Base-by-base conservation (phyloP, 495 filamentous ascomycete species). In the Lophiotrema nucula region DNA sequence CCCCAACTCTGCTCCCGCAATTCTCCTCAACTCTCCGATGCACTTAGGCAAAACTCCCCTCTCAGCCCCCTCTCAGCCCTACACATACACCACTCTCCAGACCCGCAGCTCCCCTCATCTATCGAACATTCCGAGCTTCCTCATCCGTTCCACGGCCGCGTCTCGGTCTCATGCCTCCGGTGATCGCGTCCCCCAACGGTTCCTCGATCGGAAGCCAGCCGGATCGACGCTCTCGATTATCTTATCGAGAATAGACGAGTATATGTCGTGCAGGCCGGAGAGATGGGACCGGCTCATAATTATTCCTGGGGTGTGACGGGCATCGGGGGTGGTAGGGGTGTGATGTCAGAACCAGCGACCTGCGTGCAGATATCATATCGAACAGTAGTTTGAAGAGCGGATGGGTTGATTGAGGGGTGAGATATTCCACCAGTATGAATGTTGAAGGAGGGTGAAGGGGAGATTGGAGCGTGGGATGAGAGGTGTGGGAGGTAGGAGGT, bases 31-130 rank as follows among this genome's bases (percentile, higher is more conserved):
- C n/a, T n/a, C n/a, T n/a, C n/a, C n/a, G n/a, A n/a, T n/a, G n/a
- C n/a, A n/a, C n/a, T 35, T 35, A 35, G 31, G 31, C 31, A 35
- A 35, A 35, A 35, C 31, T 8, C 31, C 15, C 15, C 31, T 8
- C 31, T n/a, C n/a, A n/a, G n/a, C n/a, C n/a, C n/a, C n/a, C 18
- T 19, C 27, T 50, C 49, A 53, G 49, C 49, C 49, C 49, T 53
- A 38, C 22, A 10, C 19, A 53, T 5, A 53, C 18, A 24, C 37
- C 5, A 22, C 18, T 23, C 26, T 4, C 18, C 2, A 47, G 11
- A 16, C 22, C 16, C n/a, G n/a, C n/a, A n/a, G n/a, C n/a, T n/a
- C 16, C 31, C 24, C 47, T 21, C 19, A 37, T 50, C 24, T 4
- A 50, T 50, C n/a, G 47, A 48, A 48, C 27, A 23, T 5, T 50